A percentile compares a stretch with the other conserved stretches of the same genome.
phyloP scores from a whole-genome alignment of 192 early-diverging fungal genomes.

The Chytriomyces sp. region DNA sequence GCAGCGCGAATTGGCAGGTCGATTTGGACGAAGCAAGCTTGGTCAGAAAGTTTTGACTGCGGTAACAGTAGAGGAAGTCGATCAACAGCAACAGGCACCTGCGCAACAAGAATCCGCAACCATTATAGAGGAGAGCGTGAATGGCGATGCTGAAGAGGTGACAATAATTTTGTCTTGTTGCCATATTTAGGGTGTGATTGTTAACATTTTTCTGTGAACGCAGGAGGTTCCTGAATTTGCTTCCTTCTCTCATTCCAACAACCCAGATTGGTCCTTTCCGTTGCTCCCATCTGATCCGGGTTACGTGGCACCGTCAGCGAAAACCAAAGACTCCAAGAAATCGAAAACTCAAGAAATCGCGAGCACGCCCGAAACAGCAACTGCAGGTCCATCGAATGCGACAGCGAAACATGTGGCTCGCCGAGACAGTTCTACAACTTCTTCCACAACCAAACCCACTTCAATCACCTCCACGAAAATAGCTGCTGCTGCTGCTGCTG shows the following conservation, averaged over 20 bases:
- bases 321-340: background rate
- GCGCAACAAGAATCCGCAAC: background rate
- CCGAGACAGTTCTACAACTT: too few relatives aligned
- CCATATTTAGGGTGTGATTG: background rate
- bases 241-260: background rate
- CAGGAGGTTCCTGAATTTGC: conserved; percentile 2
- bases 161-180: background rate
- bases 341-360: too few relatives aligned
- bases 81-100: background rate
- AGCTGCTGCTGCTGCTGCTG: too few relatives aligned
- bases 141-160: background rate
- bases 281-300: conserved; percentile 12
- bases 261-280: conserved; percentile 8
- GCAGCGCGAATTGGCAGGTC: background rate
- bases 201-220: background rate
- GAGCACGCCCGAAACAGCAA: too few relatives aligned
- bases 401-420: too few relatives aligned
- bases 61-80: background rate
- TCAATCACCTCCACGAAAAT: too few relatives aligned
- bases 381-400: too few relatives aligned
- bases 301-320: background rate
- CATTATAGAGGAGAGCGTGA: background rate
- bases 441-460: too few relatives aligned
- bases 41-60: background rate
- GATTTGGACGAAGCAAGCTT: conserved; percentile 2